phyloP scores from a whole-genome alignment of 1,284 basidiomycete genomes.

The Apiotrichum brassicae region DNA sequence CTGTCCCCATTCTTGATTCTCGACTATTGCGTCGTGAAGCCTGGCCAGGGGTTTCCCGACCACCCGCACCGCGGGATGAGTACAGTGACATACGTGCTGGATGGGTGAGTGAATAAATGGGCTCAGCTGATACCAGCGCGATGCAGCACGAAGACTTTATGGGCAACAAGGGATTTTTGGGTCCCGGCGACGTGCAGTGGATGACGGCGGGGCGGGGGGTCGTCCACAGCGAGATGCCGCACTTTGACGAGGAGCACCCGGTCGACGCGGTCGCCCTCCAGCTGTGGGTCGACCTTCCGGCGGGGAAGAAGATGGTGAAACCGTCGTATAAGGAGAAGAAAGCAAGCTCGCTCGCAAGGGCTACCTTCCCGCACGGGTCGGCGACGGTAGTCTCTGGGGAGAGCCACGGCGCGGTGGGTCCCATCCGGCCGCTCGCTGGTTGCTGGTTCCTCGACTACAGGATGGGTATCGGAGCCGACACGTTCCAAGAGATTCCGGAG shows the following conservation, averaged over 20 bases:
- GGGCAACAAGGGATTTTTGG: constrained; percentile 72
- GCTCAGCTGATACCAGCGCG: constrained; percentile 9
- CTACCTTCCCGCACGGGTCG: constrained; percentile 41
- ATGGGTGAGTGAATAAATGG: constrained; percentile 55
- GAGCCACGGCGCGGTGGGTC: constrained; percentile 61
- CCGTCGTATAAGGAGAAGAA: constrained; percentile 45
- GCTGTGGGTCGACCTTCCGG: constrained; percentile 90
- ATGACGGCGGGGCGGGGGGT: constrained; percentile 71
- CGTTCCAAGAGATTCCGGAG: constrained; percentile 79
- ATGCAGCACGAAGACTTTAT: constrained; percentile 82
- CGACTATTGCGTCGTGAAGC: constrained; percentile 34
- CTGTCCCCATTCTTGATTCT: constrained; percentile 82
- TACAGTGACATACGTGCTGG: constrained; percentile 71
- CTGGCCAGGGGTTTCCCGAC: constrained; percentile 54
- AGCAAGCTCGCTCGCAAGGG: background rate
- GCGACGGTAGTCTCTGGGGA: constrained; percentile 84
- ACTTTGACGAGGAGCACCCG: constrained; percentile 55
- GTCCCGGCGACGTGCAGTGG: constrained; percentile 85
- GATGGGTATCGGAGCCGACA: constrained; percentile 57
- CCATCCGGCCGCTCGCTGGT: constrained; percentile 56
- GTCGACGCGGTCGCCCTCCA: constrained; percentile 60
- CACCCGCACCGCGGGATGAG: constrained; percentile 84
- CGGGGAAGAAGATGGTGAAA: constrained; percentile 63
- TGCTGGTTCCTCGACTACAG: constrained; percentile 86
- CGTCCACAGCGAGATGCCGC: constrained; percentile 84